Base-by-base conservation (phyloP, 768 basidiomycete genomes). In the Tulasnella sp. region DNA sequence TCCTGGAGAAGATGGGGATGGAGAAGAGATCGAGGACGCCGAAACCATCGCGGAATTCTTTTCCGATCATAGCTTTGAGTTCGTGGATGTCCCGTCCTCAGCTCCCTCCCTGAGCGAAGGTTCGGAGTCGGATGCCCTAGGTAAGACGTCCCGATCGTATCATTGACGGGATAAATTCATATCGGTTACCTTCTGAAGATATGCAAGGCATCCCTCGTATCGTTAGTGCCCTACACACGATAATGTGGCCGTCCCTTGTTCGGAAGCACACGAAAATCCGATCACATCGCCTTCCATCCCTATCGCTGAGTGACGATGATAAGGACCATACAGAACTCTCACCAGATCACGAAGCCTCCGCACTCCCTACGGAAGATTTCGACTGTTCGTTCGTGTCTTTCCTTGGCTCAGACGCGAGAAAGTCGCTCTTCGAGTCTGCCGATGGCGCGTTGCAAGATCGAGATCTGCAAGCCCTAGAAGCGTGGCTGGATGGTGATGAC, bases 211-310 rank as follows among this genome's bases (percentile, higher is more conserved):
- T 88, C 31, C 78, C 80, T 29, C 81, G 89, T 24, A 81, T 89
- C 7, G 64, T 87, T 19, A 87, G 89, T 66, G 85, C 88, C 10
- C 72, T 92, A 45, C 84, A 86, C 68, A 89, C 89, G 0, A 80
- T 92, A 65, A 88, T 91, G 83, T 92, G 88, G 88, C 84, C 88
- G 3, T 84, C 84, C 0, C 83, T 92, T 79, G 70, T 78, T 49
- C 72, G 77, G 22, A 70, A 67, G 30, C 22, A 30, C 10, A 19
- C 19, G 9, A 27, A 25, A 19, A 17, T 46, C 30, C 41, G 38
- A 22, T 21, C 54, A 34, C 4, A 17, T 19, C 7, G 43, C 10
- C 45, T 29, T 30, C 25, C 44, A 62, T 49, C 53, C 24, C 12
- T 45, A 25, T 21, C 53, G 2, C 4, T 11, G 12, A 30, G 24